Evolutionary conservation across 192 early-diverging fungal species (phyloP), one percentile per base, ranked within the genome.

Genomic region (Coemansia erecta): DNA sequence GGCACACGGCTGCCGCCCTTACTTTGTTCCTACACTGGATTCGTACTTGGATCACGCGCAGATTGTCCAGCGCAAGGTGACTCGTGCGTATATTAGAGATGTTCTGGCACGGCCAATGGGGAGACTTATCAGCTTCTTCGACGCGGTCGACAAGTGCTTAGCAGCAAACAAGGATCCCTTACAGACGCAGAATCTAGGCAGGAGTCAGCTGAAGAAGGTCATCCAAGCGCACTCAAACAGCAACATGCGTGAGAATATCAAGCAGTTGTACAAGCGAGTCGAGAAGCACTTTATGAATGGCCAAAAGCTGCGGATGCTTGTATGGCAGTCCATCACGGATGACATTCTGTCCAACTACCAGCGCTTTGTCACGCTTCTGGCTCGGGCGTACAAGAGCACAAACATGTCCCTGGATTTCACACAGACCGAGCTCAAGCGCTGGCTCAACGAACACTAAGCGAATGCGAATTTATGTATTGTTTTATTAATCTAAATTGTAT

Each of bases 281-380:
- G 94, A 95, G 43, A 97, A 97, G 70, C 94, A 97, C 68, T 98
- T 91, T 67, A 82, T 88, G 4, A 91, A 94, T 17, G 90, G 90
- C 64, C 89, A 85, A 17, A 85, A 87, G 0, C 66, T 99, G 33
- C 60, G 92, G 12, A 91, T 92, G 54, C 88, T 95, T 10, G 87
- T 97, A 0, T 98, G 97, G 94, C 77, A 90, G 47, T 85, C 86
- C 8, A 93, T 98, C 39, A 89, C 93, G 47, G 89, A 94, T 56
- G 94, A 95, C 21, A 84, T 92, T 45, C 84, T 91, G 23, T 80
- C 83, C 21, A 88, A 89, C 64, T 83, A 93, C 47, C 84, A 90
- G 56, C 82, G 87, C 22, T 92, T 93, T 77, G 91, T 91, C 56
- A 85, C 86, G 23, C 61, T 94, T 35, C 92, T 98, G 59, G 72